A percentile compares a stretch with the other conserved stretches of the same genome.
These are phyloP conservation scores for Ceratopteris richardii DNA, from an alignment of 75 land plant species.

Conservation along the genomic window DNA sequence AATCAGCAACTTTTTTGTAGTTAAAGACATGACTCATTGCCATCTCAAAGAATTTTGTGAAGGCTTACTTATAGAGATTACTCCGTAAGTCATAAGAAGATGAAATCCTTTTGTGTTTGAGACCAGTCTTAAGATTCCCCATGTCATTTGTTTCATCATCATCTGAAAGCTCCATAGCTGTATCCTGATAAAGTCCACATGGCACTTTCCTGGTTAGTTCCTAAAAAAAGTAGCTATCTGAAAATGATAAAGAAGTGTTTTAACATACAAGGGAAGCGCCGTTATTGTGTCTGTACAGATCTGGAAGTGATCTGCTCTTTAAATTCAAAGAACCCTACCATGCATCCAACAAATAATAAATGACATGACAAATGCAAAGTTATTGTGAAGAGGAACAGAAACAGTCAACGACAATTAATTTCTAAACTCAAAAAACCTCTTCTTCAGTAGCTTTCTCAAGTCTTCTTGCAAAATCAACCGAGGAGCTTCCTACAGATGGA, in stretches of 20 bases:
- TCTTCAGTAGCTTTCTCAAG: too few species aligned
- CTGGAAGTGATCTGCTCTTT: not conserved
- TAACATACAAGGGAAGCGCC: not conserved
- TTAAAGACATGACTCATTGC: not conserved
- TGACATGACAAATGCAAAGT: too few species aligned
- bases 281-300: not conserved
- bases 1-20: not conserved
- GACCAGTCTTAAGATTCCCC: not conserved
- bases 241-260: not conserved
- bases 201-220: not conserved
- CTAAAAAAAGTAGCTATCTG: not conserved
- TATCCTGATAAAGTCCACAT: constrained; percentile 10
- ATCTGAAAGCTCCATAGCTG: constrained; percentile 29
- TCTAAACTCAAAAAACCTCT: too few species aligned
- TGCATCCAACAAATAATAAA: not conserved
- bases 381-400: too few species aligned
- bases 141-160: constrained; percentile 16
- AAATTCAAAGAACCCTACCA: not conserved
- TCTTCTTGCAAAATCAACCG: too few species aligned
- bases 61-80: not conserved
- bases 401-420: too few species aligned
- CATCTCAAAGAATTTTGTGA: too few species aligned
- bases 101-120: not conserved
- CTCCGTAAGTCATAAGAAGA: not conserved
- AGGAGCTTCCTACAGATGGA: too few species aligned